A percentile compares a stretch with the other conserved stretches of the same genome.
phyloP scores from a whole-genome alignment of 1,139 yeast genomes.

The Yamadazyma sp. region DNA sequence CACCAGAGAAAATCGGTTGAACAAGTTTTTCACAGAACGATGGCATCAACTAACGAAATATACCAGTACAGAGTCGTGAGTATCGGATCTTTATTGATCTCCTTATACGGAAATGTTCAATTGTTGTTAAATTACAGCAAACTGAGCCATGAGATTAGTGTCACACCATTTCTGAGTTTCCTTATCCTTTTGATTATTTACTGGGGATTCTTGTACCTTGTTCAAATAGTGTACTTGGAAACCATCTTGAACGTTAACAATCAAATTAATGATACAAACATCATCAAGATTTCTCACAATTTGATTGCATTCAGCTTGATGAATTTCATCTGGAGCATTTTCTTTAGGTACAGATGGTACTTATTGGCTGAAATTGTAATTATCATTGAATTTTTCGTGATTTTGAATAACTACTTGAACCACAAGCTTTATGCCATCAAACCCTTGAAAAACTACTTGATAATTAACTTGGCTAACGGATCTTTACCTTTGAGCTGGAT shows the following conservation, averaged over 20 bases:
- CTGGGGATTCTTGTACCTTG: slow-evolving; percentile 55
- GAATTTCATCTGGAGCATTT: slow-evolving; percentile 59
- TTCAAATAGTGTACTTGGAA: slow-evolving; percentile 42
- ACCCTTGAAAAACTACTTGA: slow-evolving; percentile 32
- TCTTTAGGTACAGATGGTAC: slow-evolving; percentile 57
- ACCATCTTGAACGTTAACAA: slow-evolving; percentile 43
- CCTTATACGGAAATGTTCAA: slow-evolving; percentile 54
- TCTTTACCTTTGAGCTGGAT: slow-evolving; percentile 79
- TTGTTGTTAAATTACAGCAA: slow-evolving; percentile 52
- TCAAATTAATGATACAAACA: slow-evolving; percentile 14
- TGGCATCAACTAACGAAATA: slow-evolving; percentile 10
- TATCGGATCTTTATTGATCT: slow-evolving; percentile 49
- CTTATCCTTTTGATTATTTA: slow-evolving; percentile 50
- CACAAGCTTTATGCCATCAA: slow-evolving; percentile 61
- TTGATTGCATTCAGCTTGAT: slow-evolving; percentile 60
- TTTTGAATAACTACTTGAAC: slow-evolving; percentile 53
- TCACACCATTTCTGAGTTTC: slow-evolving; percentile 72
- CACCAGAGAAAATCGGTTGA: neutral
- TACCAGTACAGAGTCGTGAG: slow-evolving; percentile 43
- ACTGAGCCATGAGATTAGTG: slow-evolving; percentile 39
- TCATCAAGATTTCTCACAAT: slow-evolving; percentile 32
- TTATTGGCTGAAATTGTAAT: slow-evolving; percentile 58
- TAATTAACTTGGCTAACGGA: slow-evolving; percentile 38
- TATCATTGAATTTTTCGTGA: slow-evolving; percentile 52
- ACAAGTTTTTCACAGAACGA: neutral